Percentiles rank a stretch among this genome's conserved stretches.
These are phyloP conservation scores for Acmispon strigosus DNA, from an alignment of 306 rosid species.

Conservation along the genomic window DNA sequence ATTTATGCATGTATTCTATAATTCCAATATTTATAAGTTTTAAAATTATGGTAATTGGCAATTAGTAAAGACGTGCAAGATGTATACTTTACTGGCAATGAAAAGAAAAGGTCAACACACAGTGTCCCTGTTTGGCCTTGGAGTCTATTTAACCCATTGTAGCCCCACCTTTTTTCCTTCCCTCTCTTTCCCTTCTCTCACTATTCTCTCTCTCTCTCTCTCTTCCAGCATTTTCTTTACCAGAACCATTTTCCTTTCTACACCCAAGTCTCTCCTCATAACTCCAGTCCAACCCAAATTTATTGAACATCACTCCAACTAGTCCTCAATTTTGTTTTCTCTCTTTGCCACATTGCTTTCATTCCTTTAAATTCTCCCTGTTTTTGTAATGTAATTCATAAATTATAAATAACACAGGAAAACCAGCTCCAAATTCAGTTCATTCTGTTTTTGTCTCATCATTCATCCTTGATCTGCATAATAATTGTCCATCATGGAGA, in stretches of 20 bases:
- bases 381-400: constrained; percentile 29
- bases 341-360: constrained; percentile 21
- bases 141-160: too few species aligned
- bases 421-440: constrained; percentile 2
- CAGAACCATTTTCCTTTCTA: constrained; percentile 12
- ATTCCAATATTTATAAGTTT: too few species aligned
- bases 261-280: not conserved
- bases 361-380: constrained; percentile 3
- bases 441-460: not conserved
- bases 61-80: too few species aligned
- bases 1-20: too few species aligned
- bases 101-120: too few species aligned
- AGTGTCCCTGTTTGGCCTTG: not conserved
- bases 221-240: not conserved
- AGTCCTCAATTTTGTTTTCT: not conserved
- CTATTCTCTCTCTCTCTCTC: too few species aligned
- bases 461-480: constrained; percentile 7
- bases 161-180: not conserved
- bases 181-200: not conserved
- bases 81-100: too few species aligned
- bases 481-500: constrained; percentile 26
- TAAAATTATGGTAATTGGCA: too few species aligned
- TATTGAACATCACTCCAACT: not conserved
- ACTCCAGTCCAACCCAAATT: constrained; percentile 11
- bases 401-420: too few species aligned